Percentiles rank a stretch among this genome's conserved stretches.
phyloP scores from a whole-genome alignment of 2,329 filamentous ascomycete species.

The Cladosporium sp. region DNA sequence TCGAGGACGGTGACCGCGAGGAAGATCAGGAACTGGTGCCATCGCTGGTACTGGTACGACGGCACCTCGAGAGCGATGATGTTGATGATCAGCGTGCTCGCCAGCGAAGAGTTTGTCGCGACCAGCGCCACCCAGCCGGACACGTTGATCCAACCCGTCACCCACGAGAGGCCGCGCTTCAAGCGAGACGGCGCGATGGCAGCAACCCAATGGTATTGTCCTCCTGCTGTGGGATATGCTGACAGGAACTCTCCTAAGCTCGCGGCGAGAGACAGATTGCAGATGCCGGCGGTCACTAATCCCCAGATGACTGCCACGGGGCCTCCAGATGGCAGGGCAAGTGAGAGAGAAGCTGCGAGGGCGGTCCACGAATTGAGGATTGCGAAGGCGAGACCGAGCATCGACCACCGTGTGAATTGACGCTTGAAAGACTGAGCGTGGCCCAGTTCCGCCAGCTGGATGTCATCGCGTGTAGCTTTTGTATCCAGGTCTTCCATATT shows the following conservation, averaged over 20 bases:
- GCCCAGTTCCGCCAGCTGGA: slow-evolving; percentile 50
- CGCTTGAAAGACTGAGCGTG: slow-evolving; percentile 56
- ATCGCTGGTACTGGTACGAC: slow-evolving; percentile 56
- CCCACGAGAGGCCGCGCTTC: slow-evolving; percentile 62
- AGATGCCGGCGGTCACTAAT: slow-evolving; percentile 46
- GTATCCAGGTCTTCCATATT: slow-evolving; percentile 1
- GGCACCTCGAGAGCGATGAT: slow-evolving; percentile 61
- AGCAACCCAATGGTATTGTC: slow-evolving; percentile 70
- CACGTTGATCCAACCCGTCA: slow-evolving; percentile 68
- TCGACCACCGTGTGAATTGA: slow-evolving; percentile 56
- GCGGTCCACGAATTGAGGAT: slow-evolving; percentile 62
- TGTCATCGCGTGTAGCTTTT: slow-evolving; percentile 2
- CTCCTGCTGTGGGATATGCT: slow-evolving; percentile 57
- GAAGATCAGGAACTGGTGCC: slow-evolving; percentile 71
- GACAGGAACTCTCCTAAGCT: slow-evolving; percentile 69
- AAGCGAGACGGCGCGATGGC: slow-evolving; percentile 58
- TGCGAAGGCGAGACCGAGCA: slow-evolving; percentile 59
- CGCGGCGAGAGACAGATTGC: slow-evolving; percentile 65
- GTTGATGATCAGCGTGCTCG: slow-evolving; percentile 62
- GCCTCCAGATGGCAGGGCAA: slow-evolving; percentile 67
- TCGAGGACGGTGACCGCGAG: slow-evolving; percentile 59
- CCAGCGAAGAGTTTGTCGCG: slow-evolving; percentile 64
- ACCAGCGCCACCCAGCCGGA: slow-evolving; percentile 66
- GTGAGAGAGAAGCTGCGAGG: slow-evolving; percentile 53
- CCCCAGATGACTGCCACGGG: slow-evolving; percentile 70